Evolutionary conservation across 164 flowering plant genomes (phyloP).

Genomic region (Houttuynia cordata): DNA sequence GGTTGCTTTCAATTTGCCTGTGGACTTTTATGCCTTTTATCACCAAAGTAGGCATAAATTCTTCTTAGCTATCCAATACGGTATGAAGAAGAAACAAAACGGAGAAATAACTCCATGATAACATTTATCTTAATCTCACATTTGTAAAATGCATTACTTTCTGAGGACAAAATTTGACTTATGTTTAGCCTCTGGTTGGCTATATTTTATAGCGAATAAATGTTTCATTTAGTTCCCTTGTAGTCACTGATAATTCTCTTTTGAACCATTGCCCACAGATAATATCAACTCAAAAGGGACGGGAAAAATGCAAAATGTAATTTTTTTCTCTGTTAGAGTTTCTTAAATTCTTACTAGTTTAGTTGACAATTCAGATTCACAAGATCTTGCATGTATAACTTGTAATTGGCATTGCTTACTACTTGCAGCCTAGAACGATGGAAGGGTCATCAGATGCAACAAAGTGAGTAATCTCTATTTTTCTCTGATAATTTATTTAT

Average conservation of each 20-base stretch:
- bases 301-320: constrained; percentile 19
- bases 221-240: not conserved
- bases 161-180: not conserved
- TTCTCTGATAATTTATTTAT: no score
- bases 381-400: not conserved
- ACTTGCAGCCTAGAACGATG: constrained; percentile 30
- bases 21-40: no score
- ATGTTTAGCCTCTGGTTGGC: not conserved
- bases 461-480: constrained; percentile 33
- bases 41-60: no score
- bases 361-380: not conserved
- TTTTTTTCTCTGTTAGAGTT: not conserved
- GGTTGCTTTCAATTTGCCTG: no score
- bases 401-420: not conserved
- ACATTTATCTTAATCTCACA: not conserved
- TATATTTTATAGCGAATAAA: not conserved
- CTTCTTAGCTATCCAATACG: no score
- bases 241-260: not conserved
- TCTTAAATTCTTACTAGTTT: not conserved
- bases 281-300: constrained; percentile 7
- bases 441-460: constrained; percentile 45
- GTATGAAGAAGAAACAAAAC: no score
- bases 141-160: not conserved
- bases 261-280: constrained; percentile 19
- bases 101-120: no score